Evolutionary conservation across 139 green algal species (phyloP), one percentile per base, ranked within the genome.

Genomic region (Auxenochlorella pyrenoidosa): DNA sequence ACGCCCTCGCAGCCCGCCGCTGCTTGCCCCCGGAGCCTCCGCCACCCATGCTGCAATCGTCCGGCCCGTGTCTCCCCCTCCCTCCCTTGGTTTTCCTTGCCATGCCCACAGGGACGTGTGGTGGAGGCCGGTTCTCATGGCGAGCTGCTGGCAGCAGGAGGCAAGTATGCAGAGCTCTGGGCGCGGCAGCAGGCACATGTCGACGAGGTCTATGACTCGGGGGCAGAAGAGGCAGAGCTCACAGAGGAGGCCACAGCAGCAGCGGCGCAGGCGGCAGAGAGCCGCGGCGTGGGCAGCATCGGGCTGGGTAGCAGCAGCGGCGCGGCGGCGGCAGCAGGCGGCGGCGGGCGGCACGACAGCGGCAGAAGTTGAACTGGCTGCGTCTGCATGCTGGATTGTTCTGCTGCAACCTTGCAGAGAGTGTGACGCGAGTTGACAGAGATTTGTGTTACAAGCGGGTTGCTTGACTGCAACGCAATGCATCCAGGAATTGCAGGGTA

Each of bases 161-260:
- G 94, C 0, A 86, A 82, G 76, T 98, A 98, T 82, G 95, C 95
- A 0, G 86, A 96, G 86, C 91, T 98, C 63, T 98, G 96, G 96
- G 75, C 89, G 3, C 80, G 89, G 40, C 92, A 95, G 79, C 83
- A 88, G 65, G 87, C 88, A 0, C 81, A 79, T 4, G 84, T 93
- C 34, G 93, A 95, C 66, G 90, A 94, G 84, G 71, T 93, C 36
- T 89, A 89, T 54, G 88, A 91, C 28, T 47, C 34, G 16, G 87
- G 38, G 5, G 19, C 44, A 26, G 79, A 79, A 75, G 88, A 86
- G 41, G 19, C 19, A 38, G 30, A 83, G 32, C 43, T 51, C 1
- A 32, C 51, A 12, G 41, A 75, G n/a, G 82, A 59, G 47, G 65
- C 44, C 2, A 18, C 44, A 60, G 82, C 66, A 36, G 66, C 40